Evolutionary conservation across 2,329 filamentous ascomycete species (phyloP).

Genomic region (Talaromyces verruculosus): DNA sequence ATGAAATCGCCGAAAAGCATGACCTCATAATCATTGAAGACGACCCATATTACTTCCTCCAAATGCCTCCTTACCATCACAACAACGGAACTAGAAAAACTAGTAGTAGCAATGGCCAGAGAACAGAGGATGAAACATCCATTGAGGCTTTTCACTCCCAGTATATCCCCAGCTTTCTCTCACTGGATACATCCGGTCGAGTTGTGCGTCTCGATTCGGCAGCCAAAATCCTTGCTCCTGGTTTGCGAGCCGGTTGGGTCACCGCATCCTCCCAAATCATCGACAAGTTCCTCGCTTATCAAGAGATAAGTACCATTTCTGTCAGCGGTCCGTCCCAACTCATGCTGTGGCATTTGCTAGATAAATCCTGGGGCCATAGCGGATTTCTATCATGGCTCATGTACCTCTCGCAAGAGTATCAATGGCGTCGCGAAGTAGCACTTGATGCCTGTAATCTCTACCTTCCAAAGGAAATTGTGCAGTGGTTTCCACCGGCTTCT

Average conservation of each 20-base stretch:
- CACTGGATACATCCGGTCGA: slow-evolving; percentile 77
- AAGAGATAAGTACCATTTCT: not conserved
- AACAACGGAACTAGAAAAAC: not conserved
- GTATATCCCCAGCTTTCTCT: slow-evolving; percentile 68
- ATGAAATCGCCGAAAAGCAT: slow-evolving; percentile 70
- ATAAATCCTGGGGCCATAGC: not conserved
- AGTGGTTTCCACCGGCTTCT: not conserved
- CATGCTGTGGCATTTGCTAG: not conserved
- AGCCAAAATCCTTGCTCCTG: slow-evolving; percentile 87
- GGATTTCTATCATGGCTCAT: not conserved
- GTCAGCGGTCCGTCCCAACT: not conserved
- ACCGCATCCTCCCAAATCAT: slow-evolving; percentile 77
- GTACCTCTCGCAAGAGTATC: not conserved
- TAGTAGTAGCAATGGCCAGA: not conserved
- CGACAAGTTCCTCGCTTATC: slow-evolving; percentile 52
- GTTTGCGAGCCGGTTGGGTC: slow-evolving; percentile 86
- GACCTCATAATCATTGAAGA: slow-evolving; percentile 80
- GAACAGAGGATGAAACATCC: not conserved
- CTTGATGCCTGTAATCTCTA: not conserved
- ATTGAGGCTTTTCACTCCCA: not conserved
- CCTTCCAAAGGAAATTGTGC: not conserved
- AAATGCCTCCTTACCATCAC: not conserved
- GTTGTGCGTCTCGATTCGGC: slow-evolving; percentile 91
- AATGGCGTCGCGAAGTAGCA: not conserved
- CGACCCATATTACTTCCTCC: slow-evolving; percentile 74